Evolutionary conservation across 2,329 filamentous ascomycete genomes (phyloP).

Genomic region (Aspergillus aculeatinus): DNA sequence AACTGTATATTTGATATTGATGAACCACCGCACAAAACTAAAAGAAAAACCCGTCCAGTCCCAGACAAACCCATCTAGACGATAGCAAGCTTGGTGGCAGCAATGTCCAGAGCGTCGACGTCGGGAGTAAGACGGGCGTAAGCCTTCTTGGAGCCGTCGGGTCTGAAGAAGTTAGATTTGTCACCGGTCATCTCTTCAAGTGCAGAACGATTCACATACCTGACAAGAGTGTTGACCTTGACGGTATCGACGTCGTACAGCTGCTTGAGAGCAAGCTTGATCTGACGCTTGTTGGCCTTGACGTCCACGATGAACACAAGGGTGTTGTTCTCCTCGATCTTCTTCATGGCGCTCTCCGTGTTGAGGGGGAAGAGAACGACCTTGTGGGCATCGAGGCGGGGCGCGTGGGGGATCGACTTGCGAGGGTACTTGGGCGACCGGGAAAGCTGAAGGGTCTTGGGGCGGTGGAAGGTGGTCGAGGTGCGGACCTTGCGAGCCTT

Average conservation of each 20-base stretch:
- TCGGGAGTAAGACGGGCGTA: conserved; percentile 93
- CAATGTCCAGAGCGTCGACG: conserved; percentile 98
- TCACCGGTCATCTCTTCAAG: background rate
- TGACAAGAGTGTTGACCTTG: conserved; percentile 99
- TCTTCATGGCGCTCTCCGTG: conserved; percentile 99
- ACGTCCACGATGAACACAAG: conserved; percentile 95
- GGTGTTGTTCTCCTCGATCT: conserved; percentile 99
- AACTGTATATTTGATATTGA: conserved; percentile 37
- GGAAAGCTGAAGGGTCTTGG: conserved; percentile 92
- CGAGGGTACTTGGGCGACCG: conserved; percentile 94
- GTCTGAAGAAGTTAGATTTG: conserved; percentile 52
- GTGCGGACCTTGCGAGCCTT: conserved; percentile 91
- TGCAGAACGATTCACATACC: conserved; percentile 54
- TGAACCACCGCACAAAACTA: conserved; percentile 43
- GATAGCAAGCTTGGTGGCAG: conserved; percentile 96
- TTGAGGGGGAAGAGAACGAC: conserved; percentile 97
- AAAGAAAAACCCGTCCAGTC: conserved; percentile 44
- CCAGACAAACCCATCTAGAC: conserved; percentile 66
- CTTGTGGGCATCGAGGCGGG: conserved; percentile 96
- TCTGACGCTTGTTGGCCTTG: conserved; percentile 99
- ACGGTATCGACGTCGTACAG: conserved; percentile 96
- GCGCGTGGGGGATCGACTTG: conserved; percentile 86
- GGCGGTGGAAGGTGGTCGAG: conserved; percentile 93
- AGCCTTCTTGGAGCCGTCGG: conserved; percentile 98
- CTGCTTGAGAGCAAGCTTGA: conserved; percentile 97